Conservation (phyloP, 2,329 filamentous ascomycete species). For the Arachnomyces sp. region DNA sequence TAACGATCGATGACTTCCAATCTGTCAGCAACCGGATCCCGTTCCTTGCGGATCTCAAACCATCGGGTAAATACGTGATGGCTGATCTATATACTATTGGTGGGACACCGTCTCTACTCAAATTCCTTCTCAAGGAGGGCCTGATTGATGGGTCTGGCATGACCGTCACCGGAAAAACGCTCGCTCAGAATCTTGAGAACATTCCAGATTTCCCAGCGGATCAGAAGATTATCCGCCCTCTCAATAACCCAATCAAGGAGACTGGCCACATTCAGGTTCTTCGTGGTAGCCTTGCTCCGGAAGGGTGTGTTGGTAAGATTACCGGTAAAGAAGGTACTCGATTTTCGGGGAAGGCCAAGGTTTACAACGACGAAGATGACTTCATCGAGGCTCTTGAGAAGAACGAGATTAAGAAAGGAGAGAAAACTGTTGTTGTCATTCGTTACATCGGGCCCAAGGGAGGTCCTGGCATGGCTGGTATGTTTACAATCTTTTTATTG, state of each 20-base stretch:
- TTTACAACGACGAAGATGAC: constrained; percentile 62
- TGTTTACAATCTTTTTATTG: neutral
- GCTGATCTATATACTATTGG: constrained; percentile 51
- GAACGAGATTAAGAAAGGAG: constrained; percentile 64
- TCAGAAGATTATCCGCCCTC: constrained; percentile 62
- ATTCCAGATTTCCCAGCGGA: constrained; percentile 58
- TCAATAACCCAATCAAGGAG: constrained; percentile 61
- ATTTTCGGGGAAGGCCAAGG: constrained; percentile 63
- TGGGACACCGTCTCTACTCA: constrained; percentile 51
- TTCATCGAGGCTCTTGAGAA: constrained; percentile 61
- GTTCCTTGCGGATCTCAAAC: constrained; percentile 75
- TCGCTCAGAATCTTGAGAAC: constrained; percentile 52
- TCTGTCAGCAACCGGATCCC: constrained; percentile 69
- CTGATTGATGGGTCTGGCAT: constrained; percentile 53
- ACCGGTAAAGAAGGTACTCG: constrained; percentile 65
- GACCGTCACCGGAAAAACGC: constrained; percentile 53
- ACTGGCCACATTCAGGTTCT: constrained; percentile 70
- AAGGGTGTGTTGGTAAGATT: constrained; percentile 66
- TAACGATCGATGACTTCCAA: constrained; percentile 83
- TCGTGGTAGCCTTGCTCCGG: constrained; percentile 60
- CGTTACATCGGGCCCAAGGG: constrained; percentile 68
- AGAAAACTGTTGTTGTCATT: constrained; percentile 70
- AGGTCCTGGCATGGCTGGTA: constrained; percentile 59
- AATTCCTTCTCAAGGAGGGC: constrained; percentile 51
- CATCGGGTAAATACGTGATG: constrained; percentile 61